Percentiles rank a stretch among this genome's conserved stretches.
Conservation (phyloP, 768 basidiomycete species). For the Phaeotremella skinneri region DNA sequence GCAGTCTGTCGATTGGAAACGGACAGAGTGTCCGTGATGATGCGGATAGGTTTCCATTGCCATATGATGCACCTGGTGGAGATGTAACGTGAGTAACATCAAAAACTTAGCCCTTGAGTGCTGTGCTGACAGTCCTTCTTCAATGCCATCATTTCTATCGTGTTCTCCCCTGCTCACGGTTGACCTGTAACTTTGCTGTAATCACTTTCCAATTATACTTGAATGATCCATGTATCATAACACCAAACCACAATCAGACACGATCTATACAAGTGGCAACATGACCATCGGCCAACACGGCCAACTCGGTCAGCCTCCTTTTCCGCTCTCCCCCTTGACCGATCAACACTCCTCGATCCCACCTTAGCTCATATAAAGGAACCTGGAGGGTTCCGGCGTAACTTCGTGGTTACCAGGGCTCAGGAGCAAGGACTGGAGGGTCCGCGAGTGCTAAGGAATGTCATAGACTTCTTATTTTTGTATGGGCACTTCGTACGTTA, state of each 20-base stretch:
- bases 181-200: constrained; percentile 23
- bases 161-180: no score
- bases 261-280: constrained; percentile 82
- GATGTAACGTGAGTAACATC: constrained; percentile 76
- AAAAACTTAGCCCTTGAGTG: not conserved
- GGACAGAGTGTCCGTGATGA: constrained; percentile 53
- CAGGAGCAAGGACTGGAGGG: constrained; percentile 66
- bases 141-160: constrained; percentile 25
- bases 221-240: not conserved
- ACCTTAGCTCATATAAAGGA: constrained; percentile 90
- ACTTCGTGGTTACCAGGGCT: constrained; percentile 74
- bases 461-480: constrained; percentile 89
- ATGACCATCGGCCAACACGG: constrained; percentile 31
- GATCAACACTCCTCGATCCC: constrained; percentile 57
- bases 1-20: constrained; percentile 7
- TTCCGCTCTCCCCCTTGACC: constrained; percentile 62
- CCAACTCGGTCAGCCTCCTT: constrained; percentile 55
- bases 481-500: constrained; percentile 91
- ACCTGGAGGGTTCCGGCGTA: constrained; percentile 89
- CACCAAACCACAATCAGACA: constrained; percentile 54
- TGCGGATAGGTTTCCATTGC: constrained; percentile 77
- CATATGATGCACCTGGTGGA: constrained; percentile 79
- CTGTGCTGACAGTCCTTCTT: no score
- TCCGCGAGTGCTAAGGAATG: constrained; percentile 66
- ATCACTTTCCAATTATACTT: constrained; percentile 24